These are phyloP conservation scores for Entomophthora muscae DNA, from an alignment of 371 early-diverging fungal species.

Conservation along the genomic window DNA sequence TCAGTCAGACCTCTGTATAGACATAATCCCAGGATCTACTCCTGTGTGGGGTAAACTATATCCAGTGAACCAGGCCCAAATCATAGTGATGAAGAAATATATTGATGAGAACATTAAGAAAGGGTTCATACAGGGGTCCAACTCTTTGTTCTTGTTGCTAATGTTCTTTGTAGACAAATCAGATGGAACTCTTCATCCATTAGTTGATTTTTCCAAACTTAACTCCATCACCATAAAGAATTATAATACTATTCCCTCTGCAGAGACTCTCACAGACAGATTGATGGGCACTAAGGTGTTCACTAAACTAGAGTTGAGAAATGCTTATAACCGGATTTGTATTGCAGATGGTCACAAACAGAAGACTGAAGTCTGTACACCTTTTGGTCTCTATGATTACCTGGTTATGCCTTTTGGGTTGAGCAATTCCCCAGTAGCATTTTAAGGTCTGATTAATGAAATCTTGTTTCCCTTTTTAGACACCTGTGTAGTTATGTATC, in stretches of 20 bases:
- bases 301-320: neutral
- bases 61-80: too few relatives aligned
- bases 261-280: neutral
- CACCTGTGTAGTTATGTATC: neutral
- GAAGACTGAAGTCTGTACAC: neutral
- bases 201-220: too few relatives aligned
- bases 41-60: too few relatives aligned
- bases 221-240: too few relatives aligned
- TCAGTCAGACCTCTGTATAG: too few relatives aligned
- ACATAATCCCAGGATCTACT: too few relatives aligned
- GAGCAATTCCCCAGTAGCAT: neutral
- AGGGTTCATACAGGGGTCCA: too few relatives aligned
- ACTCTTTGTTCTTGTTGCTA: too few relatives aligned
- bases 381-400: neutral
- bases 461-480: neutral
- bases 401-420: neutral
- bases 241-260: neutral
- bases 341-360: neutral
- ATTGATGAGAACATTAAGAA: too few relatives aligned
- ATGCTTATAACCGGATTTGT: neutral
- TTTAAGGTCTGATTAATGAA: neutral
- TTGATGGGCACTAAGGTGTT: neutral
- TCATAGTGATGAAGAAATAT: too few relatives aligned
- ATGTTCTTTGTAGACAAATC: too few relatives aligned
- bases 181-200: too few relatives aligned